phyloP scores from a whole-genome alignment of 768 basidiomycete species.

The Lyophyllum shimeji region DNA sequence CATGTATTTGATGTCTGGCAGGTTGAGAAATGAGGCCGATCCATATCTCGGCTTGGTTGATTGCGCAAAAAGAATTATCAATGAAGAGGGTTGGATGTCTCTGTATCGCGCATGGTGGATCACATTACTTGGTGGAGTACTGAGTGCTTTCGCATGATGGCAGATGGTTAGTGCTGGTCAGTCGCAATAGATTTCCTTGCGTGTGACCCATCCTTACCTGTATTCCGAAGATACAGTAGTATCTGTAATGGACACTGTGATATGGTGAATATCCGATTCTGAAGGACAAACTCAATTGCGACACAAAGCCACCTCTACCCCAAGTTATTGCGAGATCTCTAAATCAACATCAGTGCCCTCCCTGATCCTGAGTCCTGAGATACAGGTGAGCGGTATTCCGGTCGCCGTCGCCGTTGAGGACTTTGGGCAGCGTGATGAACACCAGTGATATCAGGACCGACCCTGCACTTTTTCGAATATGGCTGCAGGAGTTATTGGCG shows the following conservation, averaged over 20 bases:
- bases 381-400: constrained; percentile 1
- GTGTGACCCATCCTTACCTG: not conserved
- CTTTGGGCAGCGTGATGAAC: not conserved
- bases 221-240: not conserved
- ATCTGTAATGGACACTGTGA: constrained; percentile 3
- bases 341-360: not conserved
- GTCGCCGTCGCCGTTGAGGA: not conserved
- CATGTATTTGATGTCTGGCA: constrained; percentile 26
- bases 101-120: constrained; percentile 89
- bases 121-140: constrained; percentile 62
- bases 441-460: not conserved
- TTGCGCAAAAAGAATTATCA: constrained; percentile 71
- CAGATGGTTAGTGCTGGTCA: not conserved
- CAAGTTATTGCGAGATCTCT: constrained; percentile 1
- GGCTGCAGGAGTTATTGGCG: not conserved
- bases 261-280: not conserved
- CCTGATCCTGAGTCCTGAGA: constrained; percentile 1
- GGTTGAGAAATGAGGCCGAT: constrained; percentile 74
- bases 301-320: constrained; percentile 1
- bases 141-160: constrained; percentile 51
- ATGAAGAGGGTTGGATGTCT: constrained; percentile 75
- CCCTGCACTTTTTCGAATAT: not conserved
- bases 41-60: constrained; percentile 76
- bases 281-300: not conserved
- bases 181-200: not conserved